Base-by-base conservation (phyloP, 148 eudicot genomes). In the Persicaria maculosa region DNA sequence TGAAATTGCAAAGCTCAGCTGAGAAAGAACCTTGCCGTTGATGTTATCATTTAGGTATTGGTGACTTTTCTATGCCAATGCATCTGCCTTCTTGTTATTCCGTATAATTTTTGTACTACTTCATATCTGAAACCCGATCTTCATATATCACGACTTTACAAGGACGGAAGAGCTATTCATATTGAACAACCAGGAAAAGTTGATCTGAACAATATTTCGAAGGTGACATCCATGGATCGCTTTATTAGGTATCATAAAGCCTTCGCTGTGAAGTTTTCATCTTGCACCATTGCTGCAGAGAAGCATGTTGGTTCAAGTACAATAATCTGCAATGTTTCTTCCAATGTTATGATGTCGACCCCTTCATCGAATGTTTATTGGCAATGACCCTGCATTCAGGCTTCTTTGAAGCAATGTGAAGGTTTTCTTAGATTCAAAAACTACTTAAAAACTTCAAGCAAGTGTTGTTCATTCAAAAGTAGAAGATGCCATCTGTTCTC, bases 371-470 rank as follows among this genome's bases (percentile, higher is more conserved):
- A 94, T 94, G 98, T 91, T 84, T 77, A 94, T 94, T 76, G 94
- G 91, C 79, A 91, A 94, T 77, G 97, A 97, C 68, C 90, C 98
- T 68, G 98, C 97, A 43, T 94, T 94, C 72, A 91, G 97, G 88
- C 92, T 94, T 74, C 82, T 94, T 77, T 92, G 97, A 97, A 94
- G 83, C 81, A 86, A 93, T 59, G 84, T 94, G 16, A 94, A 92
- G 78, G 74, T 87, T 53, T 94, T 94, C 78, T 87, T 94, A 44
- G 97, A 94, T 79, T 96, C 98, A 46, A 94, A 78, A 83, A 94
- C 98, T 72, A 90, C 96, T 73, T 81, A 96, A 50, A 94, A 94
- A 86, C 91, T 94, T 75, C 90, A 91, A 82, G 98, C 91, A 88
- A 71, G 86, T 64, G 52, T 46, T 70, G 73, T 44, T 44, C 9